Base-by-base conservation (phyloP, 768 basidiomycete genomes). In the Lentinula detonsa region DNA sequence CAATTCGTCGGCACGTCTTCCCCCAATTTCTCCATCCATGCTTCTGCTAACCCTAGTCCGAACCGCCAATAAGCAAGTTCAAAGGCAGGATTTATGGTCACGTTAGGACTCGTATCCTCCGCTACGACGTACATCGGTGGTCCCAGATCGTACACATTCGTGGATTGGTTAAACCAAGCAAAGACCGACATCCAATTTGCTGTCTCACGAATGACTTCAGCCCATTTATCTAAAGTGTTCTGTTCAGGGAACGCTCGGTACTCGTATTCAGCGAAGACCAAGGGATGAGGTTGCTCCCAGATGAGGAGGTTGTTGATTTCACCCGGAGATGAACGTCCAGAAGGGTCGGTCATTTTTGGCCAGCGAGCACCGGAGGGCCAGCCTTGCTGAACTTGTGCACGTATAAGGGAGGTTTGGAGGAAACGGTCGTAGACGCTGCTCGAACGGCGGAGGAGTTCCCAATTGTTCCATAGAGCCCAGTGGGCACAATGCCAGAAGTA, bases 301-400 rank as follows among this genome's bases (percentile, higher is more conserved):
- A 86, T 82, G 39, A 86, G 75, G 15, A 85, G 76, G 65, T 84
- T 81, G 72, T 86, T 86, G 65, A 85, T 84, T 61, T 84, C 75
- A 1, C 84, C 84, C 0, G 85, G 85, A 0, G 83, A 74, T 11
- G 80, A 82, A 16, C 84, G 78, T 7, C 84, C 84, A 0, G 77
- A 74, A 0, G 85, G 85, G 63, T 85, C 83, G 8, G 82, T 84
- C 84, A 84, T 85, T 68, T 86, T 86, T 7, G 81, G 78, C 83
- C 83, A 85, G 31, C 85, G 78, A 18, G 84, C 85, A n/a, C 85
- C 85, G 7, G 74, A 66, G 10, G 73, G 60, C 74, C 76, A 85
- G 60, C 79, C 78, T 67, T 86, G 76, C 68, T 84, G 82, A 2
- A 77, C 70, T 64, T 81, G 80, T 1, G 85, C 79, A 1, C 83